Evolutionary conservation across 208 protist species (phyloP), one percentile per base, ranked within the genome.

Genomic region (Trypanosoma scelopori): DNA sequence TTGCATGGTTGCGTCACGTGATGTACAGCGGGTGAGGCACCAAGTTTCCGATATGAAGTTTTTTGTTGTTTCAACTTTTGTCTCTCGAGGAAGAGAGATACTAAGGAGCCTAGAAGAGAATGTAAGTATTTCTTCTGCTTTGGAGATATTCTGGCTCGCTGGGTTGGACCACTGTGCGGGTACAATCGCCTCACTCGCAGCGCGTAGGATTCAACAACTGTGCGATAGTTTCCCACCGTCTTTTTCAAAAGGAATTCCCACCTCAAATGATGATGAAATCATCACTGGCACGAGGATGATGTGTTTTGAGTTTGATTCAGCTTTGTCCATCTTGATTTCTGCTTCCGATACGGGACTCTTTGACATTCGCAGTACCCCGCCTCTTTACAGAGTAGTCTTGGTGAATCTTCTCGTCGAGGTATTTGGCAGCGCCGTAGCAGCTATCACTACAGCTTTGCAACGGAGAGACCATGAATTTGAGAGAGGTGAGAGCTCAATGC

Each of bases 381-480:
- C 59, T 43, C n/a, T 65, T 23, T 55, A 55, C 35, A 65, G 59
- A 52, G 51, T 64, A 41, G 22, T 64, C 42, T 16, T 64, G 3
- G 39, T 23, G 28, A 18, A 49, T 42, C 5, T 64, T 52, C n/a
- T 64, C 3, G n/a, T 12, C 16, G 22, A 32, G 30, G 1, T 53
- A 20, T 64, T 64, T 52, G 9, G 4, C 16, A 23, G 4, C 0
- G 6, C 52, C 6, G 5, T 64, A 27, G 1, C 25, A 13, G n/a
- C 16, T n/a, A 52, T 64, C 22, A 41, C 37, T 23, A 51, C 32
- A 22, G n/a, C 12, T 22, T 42, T 64, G 22, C 16, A 52, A 16
- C 30, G 16, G 20, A 7, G 23, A 5, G 25, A 15, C 18, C n/a
- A 30, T 28, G 32, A 9, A 9, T n/a, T 25, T 37, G 5, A 35